Conservation (phyloP, 768 basidiomycete genomes). For the Wakefieldia striispora region DNA sequence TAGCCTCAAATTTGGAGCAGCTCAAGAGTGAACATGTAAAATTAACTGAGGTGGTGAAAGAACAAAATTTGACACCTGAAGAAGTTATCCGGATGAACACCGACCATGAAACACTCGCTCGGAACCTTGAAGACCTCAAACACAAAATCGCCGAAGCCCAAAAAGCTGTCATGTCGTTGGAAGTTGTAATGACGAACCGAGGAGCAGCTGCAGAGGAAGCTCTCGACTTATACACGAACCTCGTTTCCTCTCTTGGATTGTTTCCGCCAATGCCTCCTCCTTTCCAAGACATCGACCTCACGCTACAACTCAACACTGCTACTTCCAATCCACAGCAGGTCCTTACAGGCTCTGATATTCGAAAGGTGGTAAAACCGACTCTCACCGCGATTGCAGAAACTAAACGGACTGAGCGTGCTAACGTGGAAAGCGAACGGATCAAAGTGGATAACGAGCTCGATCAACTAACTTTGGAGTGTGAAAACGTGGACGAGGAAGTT, state of each 20-base stretch:
- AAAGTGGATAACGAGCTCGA: conserved; percentile 84
- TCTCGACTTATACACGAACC: conserved; percentile 72
- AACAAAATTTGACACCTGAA: conserved; percentile 87
- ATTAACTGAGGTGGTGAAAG: conserved; percentile 66
- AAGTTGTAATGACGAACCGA: conserved; percentile 79
- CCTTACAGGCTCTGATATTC: conserved; percentile 65
- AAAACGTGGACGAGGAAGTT: conserved; percentile 79
- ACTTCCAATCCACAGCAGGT: conserved; percentile 68
- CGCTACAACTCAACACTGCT: conserved; percentile 78
- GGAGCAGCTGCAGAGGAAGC: conserved; percentile 81
- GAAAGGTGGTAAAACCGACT: conserved; percentile 73
- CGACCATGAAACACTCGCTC: conserved; percentile 76
- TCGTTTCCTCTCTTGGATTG: conserved; percentile 72
- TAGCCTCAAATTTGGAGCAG: conserved; percentile 62
- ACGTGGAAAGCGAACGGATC: conserved; percentile 74
- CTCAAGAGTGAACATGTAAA: conserved; percentile 63
- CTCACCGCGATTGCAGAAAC: conserved; percentile 69
- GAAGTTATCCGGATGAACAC: conserved; percentile 90
- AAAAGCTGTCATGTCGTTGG: conserved; percentile 70
- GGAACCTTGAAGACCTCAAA: conserved; percentile 74
- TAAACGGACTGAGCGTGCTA: conserved; percentile 65
- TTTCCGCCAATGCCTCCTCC: conserved; percentile 73
- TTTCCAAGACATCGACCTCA: conserved; percentile 71
- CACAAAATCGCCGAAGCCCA: conserved; percentile 74
- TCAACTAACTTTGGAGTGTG: conserved; percentile 69